A percentile compares a stretch with the other conserved stretches of the same genome.
phyloP scores from a whole-genome alignment of 2,329 filamentous ascomycete genomes.

The Xylariaceae sp. region DNA sequence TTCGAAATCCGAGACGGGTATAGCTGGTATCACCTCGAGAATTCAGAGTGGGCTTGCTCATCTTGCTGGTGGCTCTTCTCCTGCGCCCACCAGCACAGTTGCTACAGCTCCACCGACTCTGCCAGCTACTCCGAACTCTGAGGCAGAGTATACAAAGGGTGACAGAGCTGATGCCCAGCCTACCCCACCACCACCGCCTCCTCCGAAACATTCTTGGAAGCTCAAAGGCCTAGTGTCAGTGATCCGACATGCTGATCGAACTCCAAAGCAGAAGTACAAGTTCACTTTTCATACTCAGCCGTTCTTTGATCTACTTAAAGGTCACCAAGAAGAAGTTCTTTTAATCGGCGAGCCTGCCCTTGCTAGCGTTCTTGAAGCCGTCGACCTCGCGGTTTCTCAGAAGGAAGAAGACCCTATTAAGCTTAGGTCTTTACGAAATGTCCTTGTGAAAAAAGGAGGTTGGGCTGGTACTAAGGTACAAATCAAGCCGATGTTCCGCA shows the following conservation, averaged over 20 bases:
- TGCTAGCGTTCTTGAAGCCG: conserved; percentile 82
- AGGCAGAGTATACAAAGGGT: conserved; percentile 26
- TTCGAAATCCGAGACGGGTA: conserved; percentile 23
- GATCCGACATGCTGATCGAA: conserved; percentile 92
- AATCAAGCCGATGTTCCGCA: conserved; percentile 98
- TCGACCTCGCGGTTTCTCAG: conserved; percentile 72
- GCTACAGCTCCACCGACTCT: conserved; percentile 37
- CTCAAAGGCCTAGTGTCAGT: conserved; percentile 96
- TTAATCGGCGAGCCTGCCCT: conserved; percentile 88
- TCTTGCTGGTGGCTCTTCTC: conserved; percentile 21
- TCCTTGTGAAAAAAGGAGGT: conserved; percentile 84
- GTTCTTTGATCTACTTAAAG: conserved; percentile 90
- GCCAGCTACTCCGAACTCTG: conserved; percentile 35
- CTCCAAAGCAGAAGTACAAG: conserved; percentile 98
- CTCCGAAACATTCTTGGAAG: conserved; percentile 93
- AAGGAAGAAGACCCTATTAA: conserved; percentile 83
- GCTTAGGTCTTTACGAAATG: conserved; percentile 79
- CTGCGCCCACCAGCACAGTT: conserved; percentile 33
- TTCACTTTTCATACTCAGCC: conserved; percentile 97
- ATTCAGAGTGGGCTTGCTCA: conserved; percentile 32
- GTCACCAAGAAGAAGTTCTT: conserved; percentile 93
- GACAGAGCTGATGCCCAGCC: conserved; percentile 34
- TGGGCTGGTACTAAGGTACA: conserved; percentile 98
- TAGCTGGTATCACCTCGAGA: conserved; percentile 27
- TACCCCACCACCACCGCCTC: conserved; percentile 61